phyloP scores from a whole-genome alignment of 805 yeast species.

The Teunomyces funiuensis region DNA sequence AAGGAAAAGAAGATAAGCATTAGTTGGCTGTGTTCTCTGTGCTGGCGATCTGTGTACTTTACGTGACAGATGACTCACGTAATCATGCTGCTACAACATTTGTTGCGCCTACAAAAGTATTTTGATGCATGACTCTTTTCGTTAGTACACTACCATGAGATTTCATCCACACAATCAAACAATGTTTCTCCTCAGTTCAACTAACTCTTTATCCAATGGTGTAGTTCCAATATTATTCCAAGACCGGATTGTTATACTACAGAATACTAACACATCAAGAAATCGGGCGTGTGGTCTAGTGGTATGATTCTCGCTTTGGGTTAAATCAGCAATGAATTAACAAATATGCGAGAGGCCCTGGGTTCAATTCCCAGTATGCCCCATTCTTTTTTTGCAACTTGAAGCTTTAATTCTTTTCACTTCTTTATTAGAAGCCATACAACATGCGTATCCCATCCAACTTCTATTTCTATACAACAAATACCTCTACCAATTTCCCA shows the following conservation, averaged over 20 bases:
- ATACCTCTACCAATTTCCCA: conserved; percentile 67
- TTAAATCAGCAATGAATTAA: not conserved
- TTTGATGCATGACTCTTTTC: too few relatives aligned
- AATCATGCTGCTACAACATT: too few relatives aligned
- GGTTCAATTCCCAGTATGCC: conserved; percentile 36
- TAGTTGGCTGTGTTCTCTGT: too few relatives aligned
- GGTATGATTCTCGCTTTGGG: conserved; percentile 28
- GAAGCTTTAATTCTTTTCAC: too few relatives aligned
- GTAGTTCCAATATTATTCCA: not conserved
- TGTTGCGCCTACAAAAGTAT: too few relatives aligned
- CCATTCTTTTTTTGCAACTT: conserved; percentile 22
- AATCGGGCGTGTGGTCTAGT: conserved; percentile 25
- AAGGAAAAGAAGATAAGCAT: conserved; percentile 27
- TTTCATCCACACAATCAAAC: too few relatives aligned
- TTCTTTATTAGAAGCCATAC: too few relatives aligned
- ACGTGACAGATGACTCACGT: not conserved
- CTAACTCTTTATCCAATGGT: not conserved
- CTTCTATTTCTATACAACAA: conserved; percentile 41
- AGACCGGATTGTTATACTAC: not conserved
- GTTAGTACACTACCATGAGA: too few relatives aligned
- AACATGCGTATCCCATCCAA: too few relatives aligned
- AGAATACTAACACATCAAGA: not conserved
- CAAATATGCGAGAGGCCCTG: conserved; percentile 33
- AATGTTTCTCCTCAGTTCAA: too few relatives aligned
- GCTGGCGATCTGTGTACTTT: too few relatives aligned